Evolutionary conservation across 768 basidiomycete genomes (phyloP).

Genomic region (Agaricus bisporus): DNA sequence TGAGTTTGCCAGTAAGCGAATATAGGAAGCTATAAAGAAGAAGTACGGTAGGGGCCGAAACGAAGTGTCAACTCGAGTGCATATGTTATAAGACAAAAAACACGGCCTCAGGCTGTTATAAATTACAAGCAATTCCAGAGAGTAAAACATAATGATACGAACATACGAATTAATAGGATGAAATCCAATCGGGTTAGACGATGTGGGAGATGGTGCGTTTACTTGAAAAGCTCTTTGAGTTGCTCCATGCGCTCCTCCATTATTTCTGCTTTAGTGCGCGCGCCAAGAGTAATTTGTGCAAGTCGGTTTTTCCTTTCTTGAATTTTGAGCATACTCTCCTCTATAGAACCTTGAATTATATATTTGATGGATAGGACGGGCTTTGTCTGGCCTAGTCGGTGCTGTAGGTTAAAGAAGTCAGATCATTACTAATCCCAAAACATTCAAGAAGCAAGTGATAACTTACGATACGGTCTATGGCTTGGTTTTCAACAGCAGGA

Average conservation of each 20-base stretch:
- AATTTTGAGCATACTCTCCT: conserved; percentile 86
- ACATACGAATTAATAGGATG: conserved; percentile 8
- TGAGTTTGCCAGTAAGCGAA: conserved; percentile 4
- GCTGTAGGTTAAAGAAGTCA: conserved; percentile 38
- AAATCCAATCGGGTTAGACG: conserved; percentile 17
- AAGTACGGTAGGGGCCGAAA: conserved; percentile 1
- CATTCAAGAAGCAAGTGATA: background rate
- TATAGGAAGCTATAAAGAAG: conserved; percentile 7
- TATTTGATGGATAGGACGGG: conserved; percentile 90
- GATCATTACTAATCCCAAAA: background rate
- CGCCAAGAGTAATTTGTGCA: conserved; percentile 90
- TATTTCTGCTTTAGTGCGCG: conserved; percentile 84
- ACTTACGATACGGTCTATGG: conserved; percentile 93
- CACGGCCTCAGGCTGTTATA: background rate
- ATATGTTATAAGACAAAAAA: conserved; percentile 1
- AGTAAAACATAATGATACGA: background rate
- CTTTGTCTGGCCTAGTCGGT: conserved; percentile 91
- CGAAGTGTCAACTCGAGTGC: background rate
- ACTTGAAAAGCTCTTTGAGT: conserved; percentile 61
- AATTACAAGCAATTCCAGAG: background rate
- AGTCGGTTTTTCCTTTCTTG: conserved; percentile 93
- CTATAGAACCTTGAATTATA: conserved; percentile 93
- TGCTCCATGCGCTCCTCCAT: conserved; percentile 86
- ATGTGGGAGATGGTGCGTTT: conserved; percentile 16
- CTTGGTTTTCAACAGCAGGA: conserved; percentile 95